Evolutionary conservation across 306 rosid species (phyloP).

Genomic region (Abrus precatorius): DNA sequence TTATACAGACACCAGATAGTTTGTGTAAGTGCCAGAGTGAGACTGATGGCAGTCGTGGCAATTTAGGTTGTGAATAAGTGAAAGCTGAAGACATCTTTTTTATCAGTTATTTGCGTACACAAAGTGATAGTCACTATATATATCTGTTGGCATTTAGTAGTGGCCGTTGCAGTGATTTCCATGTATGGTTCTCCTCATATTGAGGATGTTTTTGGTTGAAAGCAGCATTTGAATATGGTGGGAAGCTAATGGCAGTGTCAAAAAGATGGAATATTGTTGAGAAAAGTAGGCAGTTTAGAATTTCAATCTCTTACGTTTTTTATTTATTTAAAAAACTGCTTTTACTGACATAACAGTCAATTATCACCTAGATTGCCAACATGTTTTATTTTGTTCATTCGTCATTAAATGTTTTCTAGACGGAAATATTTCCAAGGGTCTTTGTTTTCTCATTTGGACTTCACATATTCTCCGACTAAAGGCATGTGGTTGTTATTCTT

Average conservation of each 20-base stretch:
- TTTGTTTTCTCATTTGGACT: slow-evolving; percentile 32
- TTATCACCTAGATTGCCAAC: slow-evolving; percentile 14
- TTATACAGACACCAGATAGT: slow-evolving; percentile 16
- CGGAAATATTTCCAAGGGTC: slow-evolving; percentile 28
- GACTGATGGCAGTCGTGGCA: slow-evolving; percentile 23
- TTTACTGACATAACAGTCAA: slow-evolving; percentile 25
- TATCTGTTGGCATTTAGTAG: neutral
- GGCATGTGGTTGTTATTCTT: slow-evolving; percentile 39
- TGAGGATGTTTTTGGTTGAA: slow-evolving; percentile 35
- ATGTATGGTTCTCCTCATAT: slow-evolving; percentile 12
- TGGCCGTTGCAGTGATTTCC: slow-evolving; percentile 16
- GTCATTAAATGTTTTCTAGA: neutral
- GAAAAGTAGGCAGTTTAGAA: slow-evolving; percentile 27
- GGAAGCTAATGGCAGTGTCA: slow-evolving; percentile 33
- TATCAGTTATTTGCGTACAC: neutral
- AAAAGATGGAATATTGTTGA: slow-evolving; percentile 6
- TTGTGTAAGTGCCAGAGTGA: slow-evolving; percentile 31
- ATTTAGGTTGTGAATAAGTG: slow-evolving; percentile 13
- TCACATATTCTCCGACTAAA: slow-evolving; percentile 3
- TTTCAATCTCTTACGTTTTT: neutral
- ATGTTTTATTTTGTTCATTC: slow-evolving; percentile 19
- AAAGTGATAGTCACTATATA: neutral
- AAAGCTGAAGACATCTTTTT: slow-evolving; percentile 20
- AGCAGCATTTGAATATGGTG: slow-evolving; percentile 14
- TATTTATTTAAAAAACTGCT: neutral